Conservation (phyloP, 331 rosid genomes). For the Pyracantha coccinea region DNA sequence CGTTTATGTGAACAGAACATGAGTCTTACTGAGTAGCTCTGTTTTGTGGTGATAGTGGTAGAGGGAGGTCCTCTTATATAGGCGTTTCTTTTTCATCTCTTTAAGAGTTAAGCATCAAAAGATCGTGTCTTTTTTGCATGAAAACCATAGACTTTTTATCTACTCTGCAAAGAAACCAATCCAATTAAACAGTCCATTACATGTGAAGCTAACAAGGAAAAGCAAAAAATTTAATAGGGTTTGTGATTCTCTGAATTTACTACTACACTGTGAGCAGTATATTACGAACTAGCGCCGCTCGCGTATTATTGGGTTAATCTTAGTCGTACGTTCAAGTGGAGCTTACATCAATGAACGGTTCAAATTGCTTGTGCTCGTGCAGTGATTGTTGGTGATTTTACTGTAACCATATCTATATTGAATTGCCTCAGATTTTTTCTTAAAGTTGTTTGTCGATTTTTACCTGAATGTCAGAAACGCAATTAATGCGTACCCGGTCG, state of each 20-base stretch:
- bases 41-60: neutral
- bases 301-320: neutral
- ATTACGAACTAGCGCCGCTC: accelerated
- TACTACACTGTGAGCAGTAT: neutral
- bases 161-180: neutral
- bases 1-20: neutral
- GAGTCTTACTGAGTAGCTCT: neutral
- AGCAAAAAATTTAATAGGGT: neutral
- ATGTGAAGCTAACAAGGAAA: neutral
- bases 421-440: neutral
- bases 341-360: too few relatives aligned
- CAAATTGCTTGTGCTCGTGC: neutral
- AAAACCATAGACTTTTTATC: neutral
- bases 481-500: neutral
- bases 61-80: neutral
- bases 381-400: neutral
- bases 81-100: neutral
- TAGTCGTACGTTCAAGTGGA: too few relatives aligned
- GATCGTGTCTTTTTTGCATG: neutral
- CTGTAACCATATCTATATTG: too few relatives aligned
- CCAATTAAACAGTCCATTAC: neutral
- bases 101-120: neutral
- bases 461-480: neutral
- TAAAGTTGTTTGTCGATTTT: neutral
- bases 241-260: neutral